phyloP scores from a whole-genome alignment of 805 yeast genomes.

The Suhomyces prunicola region DNA sequence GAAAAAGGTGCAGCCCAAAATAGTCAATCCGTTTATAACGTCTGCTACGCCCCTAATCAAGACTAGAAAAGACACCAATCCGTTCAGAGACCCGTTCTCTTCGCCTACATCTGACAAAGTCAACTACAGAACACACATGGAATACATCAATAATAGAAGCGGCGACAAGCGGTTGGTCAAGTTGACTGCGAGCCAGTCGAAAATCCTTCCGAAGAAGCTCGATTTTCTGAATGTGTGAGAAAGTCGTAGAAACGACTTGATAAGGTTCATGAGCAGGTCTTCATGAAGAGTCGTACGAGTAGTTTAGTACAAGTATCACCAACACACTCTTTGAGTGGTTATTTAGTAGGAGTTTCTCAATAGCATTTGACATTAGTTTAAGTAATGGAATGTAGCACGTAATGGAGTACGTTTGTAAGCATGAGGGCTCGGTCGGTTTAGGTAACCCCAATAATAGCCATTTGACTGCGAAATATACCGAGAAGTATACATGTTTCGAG shows the following conservation, averaged over 20 bases:
- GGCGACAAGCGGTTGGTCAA: constrained; percentile 33
- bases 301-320: too few relatives aligned
- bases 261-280: constrained; percentile 1
- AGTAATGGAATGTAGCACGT: neutral
- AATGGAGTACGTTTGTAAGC: neutral
- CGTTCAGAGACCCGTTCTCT: constrained; percentile 8
- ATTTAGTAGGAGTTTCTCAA: neutral
- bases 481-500: too few relatives aligned
- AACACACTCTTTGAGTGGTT: too few relatives aligned
- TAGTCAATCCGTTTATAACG: neutral
- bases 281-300: neutral
- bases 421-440: too few relatives aligned
- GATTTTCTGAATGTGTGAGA: constrained; percentile 17
- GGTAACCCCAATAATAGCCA: too few relatives aligned
- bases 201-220: constrained; percentile 38
- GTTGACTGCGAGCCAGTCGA: constrained; percentile 31
- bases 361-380: neutral
- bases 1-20: constrained; percentile 18
- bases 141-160: constrained; percentile 32
- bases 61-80: neutral
- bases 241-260: neutral
- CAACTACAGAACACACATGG: constrained; percentile 21
- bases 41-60: neutral
- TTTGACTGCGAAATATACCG: too few relatives aligned
- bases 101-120: constrained; percentile 3